These are phyloP conservation scores for Ustilago cynodontis DNA, from an alignment of 1,284 basidiomycete genomes.

Conservation along the genomic window DNA sequence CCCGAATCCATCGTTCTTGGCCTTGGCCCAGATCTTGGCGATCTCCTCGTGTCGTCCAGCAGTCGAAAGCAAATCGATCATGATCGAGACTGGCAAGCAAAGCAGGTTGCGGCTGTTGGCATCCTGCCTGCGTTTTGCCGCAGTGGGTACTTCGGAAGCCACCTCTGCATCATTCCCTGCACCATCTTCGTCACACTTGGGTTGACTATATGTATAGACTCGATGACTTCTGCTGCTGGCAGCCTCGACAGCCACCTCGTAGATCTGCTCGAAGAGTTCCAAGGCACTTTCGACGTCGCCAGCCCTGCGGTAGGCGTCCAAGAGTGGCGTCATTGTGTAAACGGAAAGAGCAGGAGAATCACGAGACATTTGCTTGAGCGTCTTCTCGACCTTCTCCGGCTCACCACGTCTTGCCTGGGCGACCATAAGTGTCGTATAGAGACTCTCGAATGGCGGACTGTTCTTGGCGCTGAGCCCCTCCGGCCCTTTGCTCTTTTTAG, in stretches of 20 bases:
- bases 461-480: conserved; percentile 17
- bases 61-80: conserved; percentile 76
- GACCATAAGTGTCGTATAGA: conserved; percentile 79
- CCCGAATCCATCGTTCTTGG: conserved; percentile 79
- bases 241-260: conserved; percentile 73
- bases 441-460: conserved; percentile 39
- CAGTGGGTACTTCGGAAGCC: not conserved
- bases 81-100: conserved; percentile 84
- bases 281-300: conserved; percentile 76
- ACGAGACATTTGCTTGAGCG: conserved; percentile 75
- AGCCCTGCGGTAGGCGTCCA: conserved; percentile 81
- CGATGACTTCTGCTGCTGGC: conserved; percentile 36
- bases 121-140: conserved; percentile 20
- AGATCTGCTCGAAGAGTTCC: conserved; percentile 80
- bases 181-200: not conserved
- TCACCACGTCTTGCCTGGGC: conserved; percentile 74
- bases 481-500: not conserved
- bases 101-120: conserved; percentile 74
- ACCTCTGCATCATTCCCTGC: not conserved
- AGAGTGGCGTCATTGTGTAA: conserved; percentile 77
- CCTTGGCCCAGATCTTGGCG: conserved; percentile 78
- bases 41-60: conserved; percentile 77
- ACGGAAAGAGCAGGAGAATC: conserved; percentile 76
- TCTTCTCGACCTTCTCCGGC: conserved; percentile 75
- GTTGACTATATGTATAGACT: conserved; percentile 37